A percentile compares a stretch with the other conserved stretches of the same genome.
Conservation (phyloP, 2,329 filamentous ascomycete species). For the Nemania serpens region DNA sequence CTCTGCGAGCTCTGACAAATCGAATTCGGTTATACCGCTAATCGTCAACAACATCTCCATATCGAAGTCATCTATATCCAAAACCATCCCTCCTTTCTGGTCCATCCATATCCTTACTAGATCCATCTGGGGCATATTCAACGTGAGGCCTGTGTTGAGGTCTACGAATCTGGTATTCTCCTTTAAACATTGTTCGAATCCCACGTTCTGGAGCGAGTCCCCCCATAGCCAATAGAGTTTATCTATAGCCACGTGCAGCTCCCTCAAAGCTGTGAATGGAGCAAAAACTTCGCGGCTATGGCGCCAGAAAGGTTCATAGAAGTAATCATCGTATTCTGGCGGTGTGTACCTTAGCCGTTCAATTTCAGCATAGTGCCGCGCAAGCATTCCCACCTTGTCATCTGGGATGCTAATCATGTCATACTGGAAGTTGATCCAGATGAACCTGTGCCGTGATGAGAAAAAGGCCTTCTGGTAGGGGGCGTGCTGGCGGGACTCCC, state of each 20-base stretch:
- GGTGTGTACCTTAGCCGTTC: constrained; percentile 5
- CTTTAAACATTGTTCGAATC: background rate
- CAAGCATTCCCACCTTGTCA: background rate
- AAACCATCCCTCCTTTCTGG: background rate
- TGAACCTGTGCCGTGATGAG: constrained; percentile 1
- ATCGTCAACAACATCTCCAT: background rate
- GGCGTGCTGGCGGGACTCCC: background rate
- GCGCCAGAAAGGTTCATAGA: background rate
- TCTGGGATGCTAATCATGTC: constrained; percentile 13
- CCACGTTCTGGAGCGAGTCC: too few species aligned
- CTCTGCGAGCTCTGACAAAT: background rate
- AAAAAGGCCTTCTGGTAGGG: constrained; percentile 11
- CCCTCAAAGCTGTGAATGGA: too few species aligned
- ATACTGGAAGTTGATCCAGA: constrained; percentile 18
- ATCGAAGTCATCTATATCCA: background rate
- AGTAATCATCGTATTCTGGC: background rate
- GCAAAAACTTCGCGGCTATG: background rate
- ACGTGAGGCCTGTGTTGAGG: constrained; percentile 1
- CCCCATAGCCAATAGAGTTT: background rate
- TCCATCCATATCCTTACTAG: background rate
- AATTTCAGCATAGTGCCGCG: background rate
- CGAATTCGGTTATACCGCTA: background rate
- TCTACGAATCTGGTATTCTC: constrained; percentile 5
- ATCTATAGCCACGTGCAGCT: background rate
- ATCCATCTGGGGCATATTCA: background rate